Evolutionary conservation across 208 protist species (phyloP), one percentile per base, ranked within the genome.

Genomic region (Acanthamoeba triangularis): DNA sequence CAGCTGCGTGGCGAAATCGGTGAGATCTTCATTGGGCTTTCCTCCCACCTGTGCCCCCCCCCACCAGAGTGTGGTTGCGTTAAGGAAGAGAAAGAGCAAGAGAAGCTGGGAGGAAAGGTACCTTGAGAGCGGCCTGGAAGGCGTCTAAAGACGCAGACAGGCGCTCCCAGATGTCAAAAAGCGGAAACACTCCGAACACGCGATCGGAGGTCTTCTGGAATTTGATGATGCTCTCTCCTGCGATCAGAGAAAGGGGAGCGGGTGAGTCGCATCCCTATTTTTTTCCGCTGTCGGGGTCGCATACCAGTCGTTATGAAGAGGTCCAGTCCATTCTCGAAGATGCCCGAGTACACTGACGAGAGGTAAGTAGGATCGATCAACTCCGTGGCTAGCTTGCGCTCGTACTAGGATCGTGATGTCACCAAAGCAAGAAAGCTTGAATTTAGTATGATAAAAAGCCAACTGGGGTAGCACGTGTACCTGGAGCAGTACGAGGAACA

Each of bases 221-320:
- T 47, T 92, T 92, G 85, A 92, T 92, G 85, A 92, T 92, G 65
- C 85, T 92, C 56, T 92, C 85, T 23, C 85, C 85, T 92, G 35
- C 25, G 37, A 23, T 28, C n/a, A 47, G 30, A 41, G 11, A 23
- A 37, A 1, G 56, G n/a, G n/a, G n/a, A n/a, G n/a, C n/a, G n/a
- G n/a, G n/a, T n/a, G n/a, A n/a, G n/a, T n/a, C n/a, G n/a, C n/a
- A n/a, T n/a, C n/a, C n/a, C n/a, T n/a, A n/a, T n/a, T n/a, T n/a
- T n/a, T n/a, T n/a, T n/a, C n/a, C n/a, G n/a, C n/a, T n/a, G n/a
- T n/a, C n/a, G n/a, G n/a, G n/a, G n/a, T n/a, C 35, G n/a, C 33
- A 25, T 11, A 92, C 85, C 85, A 47, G 85, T 92, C 28, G 16
- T 23, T 23, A 92, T 65, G 33, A 92, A 92, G 11, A 92, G 11